A percentile compares a stretch with the other conserved stretches of the same genome.
These are phyloP conservation scores for Phlyctochytrium bullatum DNA, from an alignment of 192 early-diverging fungal genomes.

Conservation along the genomic window DNA sequence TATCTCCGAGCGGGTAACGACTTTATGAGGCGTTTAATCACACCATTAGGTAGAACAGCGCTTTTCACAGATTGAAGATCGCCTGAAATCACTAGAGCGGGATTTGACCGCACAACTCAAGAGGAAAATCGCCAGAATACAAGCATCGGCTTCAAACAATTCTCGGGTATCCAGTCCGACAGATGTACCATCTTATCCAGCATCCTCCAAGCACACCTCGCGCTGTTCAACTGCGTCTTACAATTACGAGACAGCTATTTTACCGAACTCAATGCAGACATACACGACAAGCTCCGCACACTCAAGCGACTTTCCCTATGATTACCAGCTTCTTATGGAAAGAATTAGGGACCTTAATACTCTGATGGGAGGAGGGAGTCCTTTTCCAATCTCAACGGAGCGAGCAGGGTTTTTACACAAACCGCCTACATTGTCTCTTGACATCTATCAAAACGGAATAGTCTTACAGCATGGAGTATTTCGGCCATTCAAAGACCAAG, in stretches of 20 bases:
- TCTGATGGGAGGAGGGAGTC: slow-evolving; percentile 15
- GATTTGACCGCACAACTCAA: too few relatives aligned
- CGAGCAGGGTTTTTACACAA: neutral
- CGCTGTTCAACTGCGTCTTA: neutral
- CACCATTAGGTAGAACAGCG: too few relatives aligned
- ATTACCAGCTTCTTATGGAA: slow-evolving; percentile 9
- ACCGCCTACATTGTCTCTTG: slow-evolving; percentile 10
- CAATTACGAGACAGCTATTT: neutral
- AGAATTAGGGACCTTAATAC: slow-evolving; percentile 31
- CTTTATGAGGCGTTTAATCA: too few relatives aligned
- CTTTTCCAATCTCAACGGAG: neutral
- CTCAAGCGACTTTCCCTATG: slow-evolving; percentile 26
- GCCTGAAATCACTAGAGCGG: too few relatives aligned
- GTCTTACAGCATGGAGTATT: slow-evolving; percentile 22
- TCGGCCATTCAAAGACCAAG: slow-evolving; percentile 23
- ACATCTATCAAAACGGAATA: slow-evolving; percentile 37
- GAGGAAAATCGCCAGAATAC: too few relatives aligned
- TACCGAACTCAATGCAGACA: neutral
- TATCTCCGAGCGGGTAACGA: too few relatives aligned
- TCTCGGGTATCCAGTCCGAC: neutral
- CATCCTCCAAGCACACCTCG: neutral
- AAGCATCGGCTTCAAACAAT: too few relatives aligned
- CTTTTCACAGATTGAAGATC: too few relatives aligned
- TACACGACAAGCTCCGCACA: neutral
- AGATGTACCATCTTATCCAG: too few relatives aligned